Evolutionary conservation across 306 rosid species (phyloP).

Genomic region (Hylodesmum podocarpum): DNA sequence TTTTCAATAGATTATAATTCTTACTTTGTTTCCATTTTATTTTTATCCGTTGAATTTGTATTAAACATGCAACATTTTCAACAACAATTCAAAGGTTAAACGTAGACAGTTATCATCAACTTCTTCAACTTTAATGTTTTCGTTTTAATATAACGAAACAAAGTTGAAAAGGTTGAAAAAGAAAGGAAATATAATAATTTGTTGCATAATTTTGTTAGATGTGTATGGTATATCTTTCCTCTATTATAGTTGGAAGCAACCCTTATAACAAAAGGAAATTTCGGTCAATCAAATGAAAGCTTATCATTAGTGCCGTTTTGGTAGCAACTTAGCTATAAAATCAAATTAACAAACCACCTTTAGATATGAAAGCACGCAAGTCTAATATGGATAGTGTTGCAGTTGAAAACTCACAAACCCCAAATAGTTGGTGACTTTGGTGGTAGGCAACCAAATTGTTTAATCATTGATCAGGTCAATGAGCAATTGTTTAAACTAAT

Average conservation of each 20-base stretch:
- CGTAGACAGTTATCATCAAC: not conserved
- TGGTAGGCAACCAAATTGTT: slow-evolving; percentile 30
- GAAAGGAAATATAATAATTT: not conserved
- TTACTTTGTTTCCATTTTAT: too few relatives aligned
- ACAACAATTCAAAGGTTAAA: too few relatives aligned
- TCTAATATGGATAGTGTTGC: not conserved
- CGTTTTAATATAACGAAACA: too few relatives aligned
- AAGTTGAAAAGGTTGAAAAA: too few relatives aligned
- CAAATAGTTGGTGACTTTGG: not conserved
- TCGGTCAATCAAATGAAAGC: not conserved
- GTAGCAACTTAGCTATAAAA: not conserved
- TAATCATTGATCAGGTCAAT: slow-evolving; percentile 10
- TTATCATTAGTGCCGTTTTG: not conserved
- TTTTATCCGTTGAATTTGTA: too few relatives aligned
- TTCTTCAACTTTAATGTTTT: not conserved
- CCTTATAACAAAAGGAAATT: not conserved
- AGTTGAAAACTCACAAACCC: not conserved
- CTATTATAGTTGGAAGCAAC: not conserved
- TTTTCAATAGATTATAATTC: too few relatives aligned
- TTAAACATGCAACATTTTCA: too few relatives aligned
- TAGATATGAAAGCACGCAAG: not conserved
- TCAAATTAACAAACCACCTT: not conserved
- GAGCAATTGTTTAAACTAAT: not conserved
- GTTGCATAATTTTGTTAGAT: not conserved
- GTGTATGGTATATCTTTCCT: not conserved